Evolutionary conservation across 2,329 filamentous ascomycete genomes (phyloP).

Genomic region (Tolypocladium inflatum): DNA sequence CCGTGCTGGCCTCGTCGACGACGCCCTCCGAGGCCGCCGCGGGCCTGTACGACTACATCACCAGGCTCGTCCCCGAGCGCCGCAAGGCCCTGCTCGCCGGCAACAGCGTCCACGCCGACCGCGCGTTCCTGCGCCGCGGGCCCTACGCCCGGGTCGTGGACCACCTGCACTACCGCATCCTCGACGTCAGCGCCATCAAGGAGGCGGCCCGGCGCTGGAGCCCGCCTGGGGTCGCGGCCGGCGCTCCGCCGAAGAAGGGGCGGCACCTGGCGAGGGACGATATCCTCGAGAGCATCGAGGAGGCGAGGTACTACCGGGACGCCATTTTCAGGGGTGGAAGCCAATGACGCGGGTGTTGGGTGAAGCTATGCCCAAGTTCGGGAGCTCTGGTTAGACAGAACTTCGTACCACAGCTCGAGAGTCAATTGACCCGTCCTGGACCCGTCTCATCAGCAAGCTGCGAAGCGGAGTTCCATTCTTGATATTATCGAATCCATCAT

Average conservation of each 20-base stretch:
- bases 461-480: neutral
- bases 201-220: slow-evolving; percentile 83
- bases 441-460: neutral
- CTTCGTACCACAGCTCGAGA: neutral
- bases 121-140: slow-evolving; percentile 63
- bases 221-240: slow-evolving; percentile 30
- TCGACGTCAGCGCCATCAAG: slow-evolving; percentile 89
- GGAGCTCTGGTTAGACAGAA: no score
- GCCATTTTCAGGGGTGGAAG: slow-evolving; percentile 46
- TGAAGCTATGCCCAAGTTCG: neutral
- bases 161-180: slow-evolving; percentile 78
- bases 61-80: slow-evolving; percentile 56
- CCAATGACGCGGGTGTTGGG: neutral
- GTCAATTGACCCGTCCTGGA: neutral
- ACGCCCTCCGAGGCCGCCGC: slow-evolving; percentile 64
- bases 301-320: slow-evolving; percentile 75
- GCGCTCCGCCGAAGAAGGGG: slow-evolving; percentile 62
- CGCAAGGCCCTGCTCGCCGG: slow-evolving; percentile 71
- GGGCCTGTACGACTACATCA: slow-evolving; percentile 69
- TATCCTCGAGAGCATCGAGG: slow-evolving; percentile 89
- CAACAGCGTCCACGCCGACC: slow-evolving; percentile 88
- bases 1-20: slow-evolving; percentile 63
- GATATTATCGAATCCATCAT: neutral
- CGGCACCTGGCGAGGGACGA: slow-evolving; percentile 79
- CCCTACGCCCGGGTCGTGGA: slow-evolving; percentile 68